These are phyloP conservation scores for Blastocladiella emersonii DNA, from an alignment of 371 early-diverging fungal species.

Conservation along the genomic window DNA sequence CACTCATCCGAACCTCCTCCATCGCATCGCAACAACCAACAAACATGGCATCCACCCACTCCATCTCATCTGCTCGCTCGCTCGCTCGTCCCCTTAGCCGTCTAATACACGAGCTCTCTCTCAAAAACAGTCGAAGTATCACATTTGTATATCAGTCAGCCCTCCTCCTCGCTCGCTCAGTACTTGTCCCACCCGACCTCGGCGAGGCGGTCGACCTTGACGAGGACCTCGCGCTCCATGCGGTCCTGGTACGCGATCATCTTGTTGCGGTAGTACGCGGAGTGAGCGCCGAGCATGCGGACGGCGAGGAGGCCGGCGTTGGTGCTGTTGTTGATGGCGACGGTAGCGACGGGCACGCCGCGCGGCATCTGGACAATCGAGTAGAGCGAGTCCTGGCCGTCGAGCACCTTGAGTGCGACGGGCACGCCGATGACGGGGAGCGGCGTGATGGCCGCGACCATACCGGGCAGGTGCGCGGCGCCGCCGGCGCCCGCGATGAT, in stretches of 20 bases:
- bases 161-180: too few relatives aligned
- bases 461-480: constrained; percentile 94
- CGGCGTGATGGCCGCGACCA: constrained; percentile 92
- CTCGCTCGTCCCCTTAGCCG: too few relatives aligned
- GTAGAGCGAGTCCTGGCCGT: constrained; percentile 89
- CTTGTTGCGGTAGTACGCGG: constrained; percentile 53
- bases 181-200: background rate
- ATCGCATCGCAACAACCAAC: too few relatives aligned
- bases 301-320: constrained; percentile 89
- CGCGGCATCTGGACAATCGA: constrained; percentile 98
- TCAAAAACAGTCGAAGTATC: too few relatives aligned
- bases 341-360: constrained; percentile 93
- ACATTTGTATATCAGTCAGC: too few relatives aligned
- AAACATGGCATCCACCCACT: too few relatives aligned
- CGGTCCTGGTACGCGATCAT: constrained; percentile 59
- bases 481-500: constrained; percentile 97
- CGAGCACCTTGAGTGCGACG: constrained; percentile 75
- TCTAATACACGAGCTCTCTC: too few relatives aligned
- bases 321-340: constrained; percentile 90
- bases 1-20: too few relatives aligned
- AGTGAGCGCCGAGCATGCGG: constrained; percentile 71
- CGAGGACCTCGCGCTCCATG: constrained; percentile 70
- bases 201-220: constrained; percentile 65
- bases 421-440: constrained; percentile 95
- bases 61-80: too few relatives aligned